A percentile compares a stretch with the other conserved stretches of the same genome.
phyloP scores from a whole-genome alignment of 208 protist genomes.

The Tetramitus jugosus region DNA sequence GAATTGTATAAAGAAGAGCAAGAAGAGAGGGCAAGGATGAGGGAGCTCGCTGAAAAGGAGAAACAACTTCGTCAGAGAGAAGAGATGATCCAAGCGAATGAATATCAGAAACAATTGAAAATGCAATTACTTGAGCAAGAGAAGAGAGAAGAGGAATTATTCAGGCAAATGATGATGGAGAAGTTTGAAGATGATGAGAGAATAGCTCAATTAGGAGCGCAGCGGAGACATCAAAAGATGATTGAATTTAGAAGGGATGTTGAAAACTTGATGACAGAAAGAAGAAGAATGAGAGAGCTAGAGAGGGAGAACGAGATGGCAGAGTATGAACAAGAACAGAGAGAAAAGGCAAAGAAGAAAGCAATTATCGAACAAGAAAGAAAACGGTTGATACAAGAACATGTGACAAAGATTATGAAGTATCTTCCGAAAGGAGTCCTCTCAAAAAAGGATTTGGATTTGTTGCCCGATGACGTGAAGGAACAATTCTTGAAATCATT shows the following conservation, averaged over 20 bases:
- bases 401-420: not conserved
- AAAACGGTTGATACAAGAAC: not conserved
- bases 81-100: not conserved
- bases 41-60: not conserved
- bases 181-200: conserved; percentile 17
- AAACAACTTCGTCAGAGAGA: not conserved
- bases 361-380: conserved; percentile 13
- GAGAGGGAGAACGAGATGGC: not conserved
- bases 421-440: conserved; percentile 13
- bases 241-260: conserved; percentile 16
- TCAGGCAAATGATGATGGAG: not conserved
- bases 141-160: conserved; percentile 12
- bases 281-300: conserved; percentile 9
- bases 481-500: too few species aligned
- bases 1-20: conserved; percentile 13
- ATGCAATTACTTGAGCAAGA: conserved; percentile 7
- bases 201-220: conserved; percentile 9
- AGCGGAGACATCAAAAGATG: not conserved
- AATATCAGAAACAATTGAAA: conserved; percentile 10
- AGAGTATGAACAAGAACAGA: not conserved
- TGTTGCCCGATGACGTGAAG: not conserved
- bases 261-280: not conserved
- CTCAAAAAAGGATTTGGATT: not conserved
- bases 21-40: conserved; percentile 11
- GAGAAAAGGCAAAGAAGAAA: not conserved